phyloP scores from a whole-genome alignment of 495 filamentous ascomycete genomes.

The Staphylotrichum tortipilum region DNA sequence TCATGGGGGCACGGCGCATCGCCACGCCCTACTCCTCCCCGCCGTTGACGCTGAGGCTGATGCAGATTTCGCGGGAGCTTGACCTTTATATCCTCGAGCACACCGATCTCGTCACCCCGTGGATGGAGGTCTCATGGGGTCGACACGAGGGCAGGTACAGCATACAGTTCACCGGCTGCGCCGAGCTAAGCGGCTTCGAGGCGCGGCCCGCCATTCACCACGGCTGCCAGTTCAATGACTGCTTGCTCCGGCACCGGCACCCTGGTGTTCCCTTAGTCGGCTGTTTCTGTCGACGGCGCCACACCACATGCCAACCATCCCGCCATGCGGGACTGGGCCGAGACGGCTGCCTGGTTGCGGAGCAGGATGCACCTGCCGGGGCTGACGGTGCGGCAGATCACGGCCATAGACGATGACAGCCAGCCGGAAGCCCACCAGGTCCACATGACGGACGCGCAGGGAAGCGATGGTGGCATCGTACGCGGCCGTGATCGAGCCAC shows the following conservation, averaged over 20 bases:
- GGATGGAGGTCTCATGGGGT: neutral
- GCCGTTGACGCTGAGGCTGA: too few relatives aligned
- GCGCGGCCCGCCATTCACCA: too few relatives aligned
- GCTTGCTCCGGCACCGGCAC: too few relatives aligned
- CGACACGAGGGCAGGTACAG: neutral
- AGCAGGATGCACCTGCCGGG: neutral
- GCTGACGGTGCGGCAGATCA: neutral
- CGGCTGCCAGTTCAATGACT: neutral
- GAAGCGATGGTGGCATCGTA: neutral
- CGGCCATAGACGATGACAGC: neutral
- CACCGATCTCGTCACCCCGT: too few relatives aligned
- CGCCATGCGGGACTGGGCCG: neutral
- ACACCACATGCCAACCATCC: neutral
- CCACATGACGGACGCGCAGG: neutral
- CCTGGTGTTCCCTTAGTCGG: neutral
- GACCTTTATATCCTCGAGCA: too few relatives aligned
- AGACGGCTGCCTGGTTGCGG: neutral
- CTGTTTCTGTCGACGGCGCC: neutral
- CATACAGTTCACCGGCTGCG: too few relatives aligned
- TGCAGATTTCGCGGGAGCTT: too few relatives aligned
- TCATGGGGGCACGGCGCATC: too few relatives aligned
- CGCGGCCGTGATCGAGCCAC: neutral
- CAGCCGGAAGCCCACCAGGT: neutral
- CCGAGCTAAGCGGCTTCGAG: too few relatives aligned
- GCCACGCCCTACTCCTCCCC: too few relatives aligned